Base-by-base conservation (phyloP, 2,329 filamentous ascomycete genomes). In the Claviceps maximensis region DNA sequence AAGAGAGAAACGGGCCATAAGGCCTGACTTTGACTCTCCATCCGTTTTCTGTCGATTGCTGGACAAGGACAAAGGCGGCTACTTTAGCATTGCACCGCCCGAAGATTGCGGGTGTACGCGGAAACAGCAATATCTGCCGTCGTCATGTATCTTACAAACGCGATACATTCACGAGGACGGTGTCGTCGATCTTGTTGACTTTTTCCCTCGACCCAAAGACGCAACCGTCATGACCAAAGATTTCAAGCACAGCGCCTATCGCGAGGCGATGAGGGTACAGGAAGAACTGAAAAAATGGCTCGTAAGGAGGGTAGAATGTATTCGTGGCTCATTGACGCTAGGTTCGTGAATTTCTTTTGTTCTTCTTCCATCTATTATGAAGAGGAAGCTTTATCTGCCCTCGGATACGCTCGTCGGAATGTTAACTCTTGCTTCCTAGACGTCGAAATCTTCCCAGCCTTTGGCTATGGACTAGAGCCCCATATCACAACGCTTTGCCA, bases 1-100 rank as follows among this genome's bases (percentile, higher is more conserved):
- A 25, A 36, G 19, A 10, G 49, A 31, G 21, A 29, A n/a, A 47
- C 17, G 46, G 7, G 46, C n/a, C 31, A 17, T 9, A 41, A 84
- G 80, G 86, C 86, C 85, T 3, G 80, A 87, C 58, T 89, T 89
- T 63, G 86, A 89, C 65, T 88, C 85, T 6, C 85, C 86, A 0
- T 83, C 83, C 0, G 69, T 89, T 49, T 89, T 89, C 64, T 87
- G 84, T 62, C 79, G 85, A 42, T 73, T 89, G 17, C 69, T 89
- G 2, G 86, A 89, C 67, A 84, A 86, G 62, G 71, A 85, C 59
- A 87, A 84, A 62, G 86, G 86, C 25, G 86, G 86, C 0, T 79
- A 84, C 64, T 89, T 87, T 66, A 81, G 75, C 58, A 84, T 89
- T 58, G 67, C 76, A n/a, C 76, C 80, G 23, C 73, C 75, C 2